Evolutionary conservation across 768 basidiomycete species (phyloP).

Genomic region (Cubamyces lactineus): DNA sequence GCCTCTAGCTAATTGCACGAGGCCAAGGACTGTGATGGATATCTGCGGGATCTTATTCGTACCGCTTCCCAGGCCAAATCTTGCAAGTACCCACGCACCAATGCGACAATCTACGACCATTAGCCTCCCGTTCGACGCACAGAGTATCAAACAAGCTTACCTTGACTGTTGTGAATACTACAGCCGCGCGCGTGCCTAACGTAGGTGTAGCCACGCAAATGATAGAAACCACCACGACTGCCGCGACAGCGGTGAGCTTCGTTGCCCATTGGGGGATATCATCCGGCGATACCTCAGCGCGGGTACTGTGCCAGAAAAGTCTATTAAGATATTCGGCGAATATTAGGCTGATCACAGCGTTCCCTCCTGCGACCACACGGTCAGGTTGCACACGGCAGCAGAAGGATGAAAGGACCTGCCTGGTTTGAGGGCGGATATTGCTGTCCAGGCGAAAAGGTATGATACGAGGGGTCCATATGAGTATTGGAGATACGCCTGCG

Average conservation of each 20-base stretch:
- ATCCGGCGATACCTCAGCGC: conserved; percentile 70
- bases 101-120: conserved; percentile 55
- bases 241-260: conserved; percentile 79
- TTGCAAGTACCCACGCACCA: conserved; percentile 48
- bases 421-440: conserved; percentile 86
- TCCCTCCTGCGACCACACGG: conserved; percentile 50
- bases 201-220: conserved; percentile 80
- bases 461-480: conserved; percentile 86
- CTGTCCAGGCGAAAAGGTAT: conserved; percentile 95
- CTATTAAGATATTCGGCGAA: conserved; percentile 93
- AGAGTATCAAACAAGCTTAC: conserved; percentile 42
- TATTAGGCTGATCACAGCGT: conserved; percentile 87
- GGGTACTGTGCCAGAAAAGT: conserved; percentile 78
- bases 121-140: background rate
- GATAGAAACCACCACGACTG: conserved; percentile 71
- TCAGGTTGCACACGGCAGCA: background rate
- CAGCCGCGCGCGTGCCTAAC: conserved; percentile 77
- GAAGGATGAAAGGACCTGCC: conserved; percentile 45
- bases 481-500: conserved; percentile 85
- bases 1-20: conserved; percentile 75
- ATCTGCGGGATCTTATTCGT: conserved; percentile 45
- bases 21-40: conserved; percentile 75
- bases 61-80: background rate
- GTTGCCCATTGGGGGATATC: conserved; percentile 89
- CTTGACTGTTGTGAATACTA: conserved; percentile 90